phyloP scores from a whole-genome alignment of 495 filamentous ascomycete species.

The Aspergillus homomorphus region DNA sequence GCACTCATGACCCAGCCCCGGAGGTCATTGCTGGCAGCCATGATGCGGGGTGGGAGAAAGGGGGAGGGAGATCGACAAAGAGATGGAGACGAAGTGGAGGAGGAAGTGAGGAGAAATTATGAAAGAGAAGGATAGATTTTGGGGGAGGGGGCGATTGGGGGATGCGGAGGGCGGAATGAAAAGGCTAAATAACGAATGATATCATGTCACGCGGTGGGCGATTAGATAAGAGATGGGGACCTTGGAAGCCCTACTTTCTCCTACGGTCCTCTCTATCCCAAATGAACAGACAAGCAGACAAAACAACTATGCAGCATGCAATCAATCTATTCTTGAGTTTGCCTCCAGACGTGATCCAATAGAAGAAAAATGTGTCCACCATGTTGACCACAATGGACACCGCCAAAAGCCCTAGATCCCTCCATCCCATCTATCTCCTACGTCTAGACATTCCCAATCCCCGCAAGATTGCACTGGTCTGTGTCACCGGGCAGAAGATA shows the following conservation, averaged over 20 bases:
- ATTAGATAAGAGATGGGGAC: conserved; percentile 4
- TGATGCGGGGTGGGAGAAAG: conserved; percentile 22
- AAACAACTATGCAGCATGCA: no score
- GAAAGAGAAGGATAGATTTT: conserved; percentile 2
- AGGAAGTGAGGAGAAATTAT: conserved; percentile 2
- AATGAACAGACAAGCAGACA: no score
- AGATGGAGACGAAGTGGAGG: conserved; percentile 1
- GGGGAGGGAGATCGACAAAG: conserved; percentile 12
- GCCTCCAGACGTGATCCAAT: no score
- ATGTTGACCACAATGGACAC: no score
- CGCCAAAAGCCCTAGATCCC: no score
- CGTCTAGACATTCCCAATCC: no score
- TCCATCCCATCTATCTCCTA: no score
- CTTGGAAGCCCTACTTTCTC: not conserved
- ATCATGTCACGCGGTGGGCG: conserved; percentile 6
- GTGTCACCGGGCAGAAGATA: no score
- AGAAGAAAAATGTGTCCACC: not conserved
- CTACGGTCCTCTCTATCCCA: not conserved
- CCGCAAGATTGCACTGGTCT: no score
- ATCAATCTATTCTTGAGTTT: no score
- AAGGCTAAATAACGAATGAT: conserved; percentile 3
- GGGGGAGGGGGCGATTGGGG: not conserved
- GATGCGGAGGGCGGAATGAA: not conserved
- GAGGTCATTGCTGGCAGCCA: conserved; percentile 70
- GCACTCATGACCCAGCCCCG: conserved; percentile 91